Conservation (phyloP, 1,284 basidiomycete genomes). For the Calocybe gambosa region DNA sequence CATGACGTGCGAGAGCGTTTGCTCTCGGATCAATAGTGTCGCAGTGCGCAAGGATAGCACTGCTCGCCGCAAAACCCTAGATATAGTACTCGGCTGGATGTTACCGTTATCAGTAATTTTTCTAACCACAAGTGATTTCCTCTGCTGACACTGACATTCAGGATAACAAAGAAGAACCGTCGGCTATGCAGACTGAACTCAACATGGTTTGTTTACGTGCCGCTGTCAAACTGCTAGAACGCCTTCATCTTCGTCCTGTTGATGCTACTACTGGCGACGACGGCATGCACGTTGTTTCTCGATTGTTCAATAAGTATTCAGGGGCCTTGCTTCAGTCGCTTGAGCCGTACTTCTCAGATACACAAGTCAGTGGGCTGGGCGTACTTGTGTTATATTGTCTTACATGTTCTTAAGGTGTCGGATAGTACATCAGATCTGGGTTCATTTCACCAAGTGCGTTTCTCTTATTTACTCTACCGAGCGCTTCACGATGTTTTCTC, state of each 20-base stretch:
- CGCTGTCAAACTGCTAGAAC: conserved; percentile 70
- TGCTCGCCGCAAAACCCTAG: conserved; percentile 66
- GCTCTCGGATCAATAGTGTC: conserved; percentile 55
- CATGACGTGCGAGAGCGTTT: conserved; percentile 62
- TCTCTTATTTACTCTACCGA: neutral
- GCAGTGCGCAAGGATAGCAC: conserved; percentile 61
- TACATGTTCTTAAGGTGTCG: conserved; percentile 28
- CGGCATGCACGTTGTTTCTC: conserved; percentile 60
- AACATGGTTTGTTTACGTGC: conserved; percentile 70
- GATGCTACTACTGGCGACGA: conserved; percentile 62
- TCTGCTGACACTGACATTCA: conserved; percentile 8
- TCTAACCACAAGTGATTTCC: neutral
- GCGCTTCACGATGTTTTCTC: too few relatives aligned
- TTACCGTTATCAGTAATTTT: conserved; percentile 37
- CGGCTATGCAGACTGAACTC: conserved; percentile 48
- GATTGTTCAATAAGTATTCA: conserved; percentile 76
- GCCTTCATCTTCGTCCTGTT: conserved; percentile 59
- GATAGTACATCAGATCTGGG: conserved; percentile 51
- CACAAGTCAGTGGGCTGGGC: conserved; percentile 28
- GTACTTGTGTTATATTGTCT: neutral
- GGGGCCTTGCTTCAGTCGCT: conserved; percentile 59
- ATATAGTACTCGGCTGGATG: conserved; percentile 76
- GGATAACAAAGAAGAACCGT: conserved; percentile 17
- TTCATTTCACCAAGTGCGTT: conserved; percentile 43
- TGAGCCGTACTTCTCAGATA: conserved; percentile 43